phyloP scores from a whole-genome alignment of 164 flowering plant genomes.

The Tetracentron sinense region DNA sequence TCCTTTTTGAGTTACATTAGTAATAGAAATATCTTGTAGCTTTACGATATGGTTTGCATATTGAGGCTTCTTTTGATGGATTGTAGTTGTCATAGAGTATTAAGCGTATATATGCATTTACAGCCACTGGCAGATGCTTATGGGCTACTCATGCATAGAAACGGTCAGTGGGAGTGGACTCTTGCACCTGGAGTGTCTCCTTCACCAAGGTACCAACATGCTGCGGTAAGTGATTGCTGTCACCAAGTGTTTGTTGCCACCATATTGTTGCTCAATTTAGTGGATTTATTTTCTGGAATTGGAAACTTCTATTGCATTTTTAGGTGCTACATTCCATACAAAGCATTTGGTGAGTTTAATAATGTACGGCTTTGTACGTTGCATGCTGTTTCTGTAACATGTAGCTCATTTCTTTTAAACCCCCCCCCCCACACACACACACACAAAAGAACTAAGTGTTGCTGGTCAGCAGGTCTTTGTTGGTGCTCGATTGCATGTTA shows the following conservation, averaged over 20 bases:
- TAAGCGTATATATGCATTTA: conserved; percentile 14
- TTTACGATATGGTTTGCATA: conserved; percentile 1
- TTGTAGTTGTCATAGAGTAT: background rate
- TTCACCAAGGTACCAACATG: conserved; percentile 94
- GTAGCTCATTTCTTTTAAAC: background rate
- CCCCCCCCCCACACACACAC: too few species aligned
- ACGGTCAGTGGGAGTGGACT: conserved; percentile 99
- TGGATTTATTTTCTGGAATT: background rate
- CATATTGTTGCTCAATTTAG: conserved; percentile 1
- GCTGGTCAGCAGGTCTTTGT: conserved; percentile 76
- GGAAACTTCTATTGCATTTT: background rate
- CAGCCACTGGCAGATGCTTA: conserved; percentile 98
- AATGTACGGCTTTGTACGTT: background rate
- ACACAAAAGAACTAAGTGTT: conserved; percentile 8
- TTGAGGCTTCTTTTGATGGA: background rate
- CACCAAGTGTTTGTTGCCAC: background rate
- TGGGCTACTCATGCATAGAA: conserved; percentile 96
- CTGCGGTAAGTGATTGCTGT: conserved; percentile 69
- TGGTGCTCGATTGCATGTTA: conserved; percentile 92
- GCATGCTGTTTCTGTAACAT: background rate
- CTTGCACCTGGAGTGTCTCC: conserved; percentile 99
- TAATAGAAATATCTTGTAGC: background rate
- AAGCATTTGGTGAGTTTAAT: background rate
- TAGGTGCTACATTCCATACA: background rate
- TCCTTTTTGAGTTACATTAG: background rate